Percentiles rank a stretch among this genome's conserved stretches.
These are phyloP conservation scores for Isabelozyma heimii DNA, from an alignment of 805 yeast genomes.

Conservation along the genomic window DNA sequence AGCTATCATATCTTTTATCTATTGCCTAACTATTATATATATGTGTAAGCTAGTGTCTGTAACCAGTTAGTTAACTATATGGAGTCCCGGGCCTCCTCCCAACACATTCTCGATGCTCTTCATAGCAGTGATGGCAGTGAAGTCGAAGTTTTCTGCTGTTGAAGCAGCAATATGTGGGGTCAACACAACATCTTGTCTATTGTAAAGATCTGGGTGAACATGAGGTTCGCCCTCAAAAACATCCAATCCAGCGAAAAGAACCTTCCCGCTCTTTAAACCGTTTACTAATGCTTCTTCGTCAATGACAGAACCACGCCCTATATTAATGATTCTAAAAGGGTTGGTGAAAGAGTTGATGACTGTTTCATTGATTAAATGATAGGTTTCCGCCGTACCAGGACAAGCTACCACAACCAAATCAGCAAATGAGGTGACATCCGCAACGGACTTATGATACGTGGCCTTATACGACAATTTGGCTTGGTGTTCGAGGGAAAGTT, in stretches of 20 bases:
- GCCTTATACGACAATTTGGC: slow-evolving; percentile 43
- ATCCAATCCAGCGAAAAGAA: slow-evolving; percentile 68
- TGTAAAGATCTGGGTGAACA: slow-evolving; percentile 46
- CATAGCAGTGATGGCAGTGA: slow-evolving; percentile 52
- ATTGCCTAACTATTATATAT: neutral
- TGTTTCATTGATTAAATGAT: slow-evolving; percentile 48
- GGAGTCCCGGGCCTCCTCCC: slow-evolving; percentile 36
- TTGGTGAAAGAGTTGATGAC: slow-evolving; percentile 46
- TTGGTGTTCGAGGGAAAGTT: slow-evolving; percentile 32
- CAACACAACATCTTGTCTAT: slow-evolving; percentile 60
- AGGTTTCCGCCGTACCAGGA: slow-evolving; percentile 62
- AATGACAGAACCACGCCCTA: slow-evolving; percentile 72
- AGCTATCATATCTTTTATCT: neutral
- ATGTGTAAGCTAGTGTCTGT: neutral
- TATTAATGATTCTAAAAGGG: slow-evolving; percentile 65
- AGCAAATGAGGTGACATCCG: slow-evolving; percentile 33
- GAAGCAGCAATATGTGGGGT: slow-evolving; percentile 76
- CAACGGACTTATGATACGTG: slow-evolving; percentile 34
- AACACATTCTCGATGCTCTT: slow-evolving; percentile 51
- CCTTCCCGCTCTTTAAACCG: slow-evolving; percentile 58
- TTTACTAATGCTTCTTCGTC: slow-evolving; percentile 63
- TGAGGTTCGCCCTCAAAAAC: slow-evolving; percentile 66
- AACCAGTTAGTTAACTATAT: slow-evolving; percentile 22
- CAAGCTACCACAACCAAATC: slow-evolving; percentile 66
- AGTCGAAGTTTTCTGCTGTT: slow-evolving; percentile 52